These are phyloP conservation scores for Lichtheimia hyalospora DNA, from an alignment of 371 early-diverging fungal species.

Conservation along the genomic window DNA sequence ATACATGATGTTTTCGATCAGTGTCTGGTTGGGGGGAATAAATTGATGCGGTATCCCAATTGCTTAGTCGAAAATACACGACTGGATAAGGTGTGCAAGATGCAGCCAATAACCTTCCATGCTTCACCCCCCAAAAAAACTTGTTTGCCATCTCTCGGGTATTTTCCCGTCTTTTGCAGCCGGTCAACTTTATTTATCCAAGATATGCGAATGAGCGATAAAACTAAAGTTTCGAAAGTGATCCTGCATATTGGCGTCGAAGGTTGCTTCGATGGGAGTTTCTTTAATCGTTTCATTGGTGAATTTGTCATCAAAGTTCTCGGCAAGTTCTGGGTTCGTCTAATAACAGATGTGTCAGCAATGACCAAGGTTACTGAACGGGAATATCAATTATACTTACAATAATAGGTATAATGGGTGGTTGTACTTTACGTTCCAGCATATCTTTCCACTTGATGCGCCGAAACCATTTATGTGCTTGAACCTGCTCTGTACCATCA, in stretches of 20 bases:
- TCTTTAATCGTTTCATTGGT: constrained; percentile 42
- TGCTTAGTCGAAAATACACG: constrained; percentile 3
- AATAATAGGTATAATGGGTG: constrained; percentile 77
- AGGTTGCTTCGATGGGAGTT: constrained; percentile 28
- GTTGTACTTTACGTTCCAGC: constrained; percentile 59
- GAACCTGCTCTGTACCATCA: constrained; percentile 79
- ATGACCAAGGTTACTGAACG: background rate
- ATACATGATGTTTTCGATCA: constrained; percentile 1
- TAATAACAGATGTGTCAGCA: constrained; percentile 10
- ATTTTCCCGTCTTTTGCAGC: constrained; percentile 3
- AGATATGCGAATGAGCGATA: constrained; percentile 31
- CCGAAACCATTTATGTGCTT: constrained; percentile 86
- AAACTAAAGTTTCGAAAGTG: constrained; percentile 49
- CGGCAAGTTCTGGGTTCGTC: constrained; percentile 48
- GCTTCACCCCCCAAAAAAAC: constrained; percentile 2
- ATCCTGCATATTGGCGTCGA: constrained; percentile 34
- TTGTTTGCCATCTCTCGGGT: background rate
- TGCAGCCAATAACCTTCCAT: background rate
- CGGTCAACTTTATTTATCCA: background rate
- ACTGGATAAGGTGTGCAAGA: background rate
- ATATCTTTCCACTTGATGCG: constrained; percentile 82
- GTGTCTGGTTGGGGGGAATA: background rate
- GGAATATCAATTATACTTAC: constrained; percentile 31
- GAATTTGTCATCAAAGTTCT: constrained; percentile 51
- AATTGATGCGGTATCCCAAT: background rate